A percentile compares a stretch with the other conserved stretches of the same genome.
These are phyloP conservation scores for Terana coerulea DNA, from an alignment of 768 basidiomycete species.

Conservation along the genomic window DNA sequence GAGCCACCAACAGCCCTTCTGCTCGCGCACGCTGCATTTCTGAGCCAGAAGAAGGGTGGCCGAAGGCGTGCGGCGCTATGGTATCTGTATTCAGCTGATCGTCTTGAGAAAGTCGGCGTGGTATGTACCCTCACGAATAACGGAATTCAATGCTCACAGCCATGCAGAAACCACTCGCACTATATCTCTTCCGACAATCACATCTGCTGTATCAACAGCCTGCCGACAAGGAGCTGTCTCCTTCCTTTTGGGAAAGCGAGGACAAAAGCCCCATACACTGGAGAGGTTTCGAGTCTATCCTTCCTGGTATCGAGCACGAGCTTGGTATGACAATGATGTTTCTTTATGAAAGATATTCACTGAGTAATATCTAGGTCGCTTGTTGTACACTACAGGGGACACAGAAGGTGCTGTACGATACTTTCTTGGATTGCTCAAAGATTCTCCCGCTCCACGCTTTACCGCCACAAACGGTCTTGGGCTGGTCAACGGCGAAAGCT, in stretches of 20 bases:
- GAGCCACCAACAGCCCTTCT: conserved; percentile 79
- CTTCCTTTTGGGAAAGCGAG: conserved; percentile 79
- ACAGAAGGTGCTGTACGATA: conserved; percentile 69
- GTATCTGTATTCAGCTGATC: conserved; percentile 74
- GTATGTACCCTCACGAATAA: conserved; percentile 41
- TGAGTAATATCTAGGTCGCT: conserved; percentile 49
- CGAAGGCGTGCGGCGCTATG: conserved; percentile 69
- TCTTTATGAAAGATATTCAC: background rate
- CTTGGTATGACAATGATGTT: conserved; percentile 48
- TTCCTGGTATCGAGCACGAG: conserved; percentile 75
- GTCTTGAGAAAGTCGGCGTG: conserved; percentile 80
- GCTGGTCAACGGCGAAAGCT: conserved; percentile 13
- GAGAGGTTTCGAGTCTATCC: conserved; percentile 56
- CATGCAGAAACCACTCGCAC: conserved; percentile 78
- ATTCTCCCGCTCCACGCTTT: conserved; percentile 21
- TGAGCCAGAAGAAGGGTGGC: conserved; percentile 56
- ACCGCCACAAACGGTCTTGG: conserved; percentile 15
- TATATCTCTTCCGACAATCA: conserved; percentile 74
- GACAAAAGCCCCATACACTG: conserved; percentile 36
- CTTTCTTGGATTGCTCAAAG: conserved; percentile 70
- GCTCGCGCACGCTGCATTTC: conserved; percentile 72
- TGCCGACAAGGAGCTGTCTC: conserved; percentile 60
- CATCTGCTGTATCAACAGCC: conserved; percentile 54
- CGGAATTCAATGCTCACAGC: background rate
- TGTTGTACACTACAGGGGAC: conserved; percentile 90